Percentiles rank a stretch among this genome's conserved stretches.
phyloP scores from a whole-genome alignment of 2,329 filamentous ascomycete genomes.

The Fusarium foetens region DNA sequence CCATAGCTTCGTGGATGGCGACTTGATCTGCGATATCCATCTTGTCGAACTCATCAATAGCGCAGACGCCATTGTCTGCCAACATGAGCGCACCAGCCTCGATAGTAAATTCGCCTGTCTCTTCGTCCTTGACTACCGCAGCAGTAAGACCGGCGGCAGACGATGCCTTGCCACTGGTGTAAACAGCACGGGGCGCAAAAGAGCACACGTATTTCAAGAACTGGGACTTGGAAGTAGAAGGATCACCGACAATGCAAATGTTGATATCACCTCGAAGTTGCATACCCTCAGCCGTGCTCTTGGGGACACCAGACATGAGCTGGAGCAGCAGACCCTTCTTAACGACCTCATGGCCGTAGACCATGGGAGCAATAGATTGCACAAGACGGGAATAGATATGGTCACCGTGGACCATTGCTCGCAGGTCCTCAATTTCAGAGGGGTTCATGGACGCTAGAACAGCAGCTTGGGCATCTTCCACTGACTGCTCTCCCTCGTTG shows the following conservation, averaged over 20 bases:
- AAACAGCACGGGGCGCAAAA: slow-evolving; percentile 94
- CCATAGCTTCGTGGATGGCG: slow-evolving; percentile 99
- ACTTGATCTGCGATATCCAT: slow-evolving; percentile 99
- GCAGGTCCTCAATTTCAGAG: slow-evolving; percentile 89
- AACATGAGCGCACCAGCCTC: slow-evolving; percentile 98
- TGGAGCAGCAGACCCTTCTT: slow-evolving; percentile 97
- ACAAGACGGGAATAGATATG: slow-evolving; percentile 95
- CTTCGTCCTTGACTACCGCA: slow-evolving; percentile 96
- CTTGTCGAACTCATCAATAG: slow-evolving; percentile 99
- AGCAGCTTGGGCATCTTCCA: slow-evolving; percentile 88
- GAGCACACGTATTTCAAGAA: slow-evolving; percentile 98
- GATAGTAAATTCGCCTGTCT: slow-evolving; percentile 98
- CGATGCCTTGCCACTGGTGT: slow-evolving; percentile 97
- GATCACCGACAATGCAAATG: slow-evolving; percentile 97
- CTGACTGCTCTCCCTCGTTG: slow-evolving; percentile 73
- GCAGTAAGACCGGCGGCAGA: slow-evolving; percentile 97
- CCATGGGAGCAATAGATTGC: slow-evolving; percentile 93
- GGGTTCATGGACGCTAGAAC: slow-evolving; percentile 87
- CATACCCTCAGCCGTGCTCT: slow-evolving; percentile 93
- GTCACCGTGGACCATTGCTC: slow-evolving; percentile 92
- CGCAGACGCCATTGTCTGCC: slow-evolving; percentile 95
- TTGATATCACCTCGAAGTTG: slow-evolving; percentile 96
- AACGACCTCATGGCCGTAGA: slow-evolving; percentile 96
- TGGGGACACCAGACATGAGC: slow-evolving; percentile 94
- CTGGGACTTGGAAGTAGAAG: slow-evolving; percentile 96